Conservation (phyloP, 148 eudicot genomes). For the Cornus suecica region DNA sequence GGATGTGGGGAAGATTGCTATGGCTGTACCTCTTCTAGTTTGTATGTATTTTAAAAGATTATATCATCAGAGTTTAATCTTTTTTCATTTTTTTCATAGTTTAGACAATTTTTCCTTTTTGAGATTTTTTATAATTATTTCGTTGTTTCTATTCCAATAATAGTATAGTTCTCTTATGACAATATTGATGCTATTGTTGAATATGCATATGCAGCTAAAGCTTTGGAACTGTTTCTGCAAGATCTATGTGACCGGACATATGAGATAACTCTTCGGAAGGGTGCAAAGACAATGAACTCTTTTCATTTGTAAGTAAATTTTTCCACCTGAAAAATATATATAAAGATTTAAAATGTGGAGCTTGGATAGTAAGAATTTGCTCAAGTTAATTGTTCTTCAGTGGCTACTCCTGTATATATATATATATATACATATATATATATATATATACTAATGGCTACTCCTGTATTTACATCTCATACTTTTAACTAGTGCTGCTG, state of each 20-base stretch:
- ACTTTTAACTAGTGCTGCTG: neutral
- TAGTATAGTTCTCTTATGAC: neutral
- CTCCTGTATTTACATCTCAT: neutral
- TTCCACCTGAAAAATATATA: neutral
- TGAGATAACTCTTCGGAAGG: constrained; percentile 32
- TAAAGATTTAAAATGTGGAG: neutral
- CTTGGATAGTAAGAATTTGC: neutral
- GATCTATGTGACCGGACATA: constrained; percentile 37
- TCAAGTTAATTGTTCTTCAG: neutral
- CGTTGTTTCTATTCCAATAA: neutral
- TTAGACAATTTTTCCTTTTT: neutral
- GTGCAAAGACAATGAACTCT: constrained; percentile 36
- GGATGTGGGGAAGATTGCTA: constrained; percentile 36
- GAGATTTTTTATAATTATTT: constrained; percentile 1
- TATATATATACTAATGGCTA: no score
- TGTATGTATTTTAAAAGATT: constrained; percentile 18
- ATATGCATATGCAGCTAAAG: constrained; percentile 29
- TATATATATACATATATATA: no score
- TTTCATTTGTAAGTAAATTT: constrained; percentile 31
- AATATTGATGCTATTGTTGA: neutral
- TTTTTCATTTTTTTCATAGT: neutral
- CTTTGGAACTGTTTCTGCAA: constrained; percentile 45
- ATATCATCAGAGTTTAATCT: neutral
- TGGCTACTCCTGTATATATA: neutral
- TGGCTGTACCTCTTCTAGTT: constrained; percentile 36